Conservation (phyloP, 2,329 filamentous ascomycete species). For the Curvularia sp. region DNA sequence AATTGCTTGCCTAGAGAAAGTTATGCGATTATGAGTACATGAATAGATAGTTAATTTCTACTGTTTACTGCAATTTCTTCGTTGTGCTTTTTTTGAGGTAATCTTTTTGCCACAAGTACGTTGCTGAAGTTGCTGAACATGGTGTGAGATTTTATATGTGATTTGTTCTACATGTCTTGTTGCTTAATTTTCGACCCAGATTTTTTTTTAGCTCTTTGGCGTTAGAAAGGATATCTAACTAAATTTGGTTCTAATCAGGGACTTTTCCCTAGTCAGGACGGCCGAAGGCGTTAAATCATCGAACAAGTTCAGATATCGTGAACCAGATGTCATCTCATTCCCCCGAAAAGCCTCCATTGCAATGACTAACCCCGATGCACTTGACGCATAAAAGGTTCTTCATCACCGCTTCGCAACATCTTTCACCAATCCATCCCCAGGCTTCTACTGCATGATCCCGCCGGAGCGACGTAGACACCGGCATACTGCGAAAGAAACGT, state of each 20-base stretch:
- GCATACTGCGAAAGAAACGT: too few relatives aligned
- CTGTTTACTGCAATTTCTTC: background rate
- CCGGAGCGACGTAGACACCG: slow-evolving; percentile 21
- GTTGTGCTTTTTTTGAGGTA: too few relatives aligned
- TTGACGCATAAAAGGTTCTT: background rate
- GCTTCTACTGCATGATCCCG: slow-evolving; percentile 26
- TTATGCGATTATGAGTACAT: slow-evolving; percentile 6
- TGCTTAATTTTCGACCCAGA: too few relatives aligned
- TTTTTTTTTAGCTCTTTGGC: too few relatives aligned
- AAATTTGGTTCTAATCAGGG: too few relatives aligned
- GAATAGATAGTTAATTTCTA: slow-evolving; percentile 6
- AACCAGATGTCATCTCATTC: background rate
- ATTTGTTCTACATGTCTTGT: too few relatives aligned
- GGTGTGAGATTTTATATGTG: too few relatives aligned
- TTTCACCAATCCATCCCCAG: slow-evolving; percentile 18
- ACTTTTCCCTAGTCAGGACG: too few relatives aligned
- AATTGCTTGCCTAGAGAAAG: background rate
- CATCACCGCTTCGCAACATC: background rate
- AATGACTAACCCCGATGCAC: background rate
- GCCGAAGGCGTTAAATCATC: too few relatives aligned
- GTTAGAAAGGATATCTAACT: too few relatives aligned
- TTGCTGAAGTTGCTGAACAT: too few relatives aligned
- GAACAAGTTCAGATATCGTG: background rate
- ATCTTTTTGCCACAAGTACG: too few relatives aligned
- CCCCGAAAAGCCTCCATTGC: background rate